Conservation (phyloP, 2,329 filamentous ascomycete genomes). For the Colletotrichum costaricense region DNA sequence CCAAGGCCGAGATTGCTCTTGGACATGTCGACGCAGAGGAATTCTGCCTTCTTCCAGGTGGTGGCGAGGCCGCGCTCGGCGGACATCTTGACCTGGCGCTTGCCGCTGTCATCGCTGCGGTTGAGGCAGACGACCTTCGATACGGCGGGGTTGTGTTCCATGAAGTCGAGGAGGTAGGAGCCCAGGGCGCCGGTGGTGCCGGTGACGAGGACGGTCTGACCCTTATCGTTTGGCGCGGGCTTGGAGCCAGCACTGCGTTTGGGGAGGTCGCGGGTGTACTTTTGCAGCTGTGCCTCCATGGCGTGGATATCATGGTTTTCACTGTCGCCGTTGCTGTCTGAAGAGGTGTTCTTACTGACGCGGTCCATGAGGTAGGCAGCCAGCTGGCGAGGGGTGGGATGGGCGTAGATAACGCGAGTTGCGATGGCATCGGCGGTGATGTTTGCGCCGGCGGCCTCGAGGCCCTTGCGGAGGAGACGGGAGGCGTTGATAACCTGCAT, state of each 20-base stretch:
- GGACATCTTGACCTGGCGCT: slow-evolving; percentile 51
- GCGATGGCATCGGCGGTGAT: slow-evolving; percentile 48
- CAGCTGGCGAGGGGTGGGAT: slow-evolving; percentile 49
- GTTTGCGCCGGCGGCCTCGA: slow-evolving; percentile 45
- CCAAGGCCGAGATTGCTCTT: slow-evolving; percentile 59
- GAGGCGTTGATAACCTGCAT: slow-evolving; percentile 51
- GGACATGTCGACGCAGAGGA: slow-evolving; percentile 61
- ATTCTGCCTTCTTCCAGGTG: slow-evolving; percentile 54
- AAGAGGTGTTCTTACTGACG: slow-evolving; percentile 27
- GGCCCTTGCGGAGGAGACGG: slow-evolving; percentile 47
- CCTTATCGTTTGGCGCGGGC: slow-evolving; percentile 44
- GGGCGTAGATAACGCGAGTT: slow-evolving; percentile 52
- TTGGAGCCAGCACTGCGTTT: slow-evolving; percentile 38
- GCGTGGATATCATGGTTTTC: slow-evolving; percentile 40
- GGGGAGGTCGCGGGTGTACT: slow-evolving; percentile 48
- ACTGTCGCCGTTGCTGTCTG: slow-evolving; percentile 19
- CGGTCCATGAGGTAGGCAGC: slow-evolving; percentile 45
- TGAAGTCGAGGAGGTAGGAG: slow-evolving; percentile 40
- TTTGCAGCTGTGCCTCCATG: slow-evolving; percentile 48
- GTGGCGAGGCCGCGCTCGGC: slow-evolving; percentile 51
- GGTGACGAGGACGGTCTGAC: slow-evolving; percentile 42
- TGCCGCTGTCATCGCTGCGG: slow-evolving; percentile 53
- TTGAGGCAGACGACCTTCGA: slow-evolving; percentile 61
- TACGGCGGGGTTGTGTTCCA: slow-evolving; percentile 47
- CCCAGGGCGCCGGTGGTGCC: slow-evolving; percentile 29